A percentile compares a stretch with the other conserved stretches of the same genome.
Conservation (phyloP, 139 green algal species). For the Eudorina sp. region DNA sequence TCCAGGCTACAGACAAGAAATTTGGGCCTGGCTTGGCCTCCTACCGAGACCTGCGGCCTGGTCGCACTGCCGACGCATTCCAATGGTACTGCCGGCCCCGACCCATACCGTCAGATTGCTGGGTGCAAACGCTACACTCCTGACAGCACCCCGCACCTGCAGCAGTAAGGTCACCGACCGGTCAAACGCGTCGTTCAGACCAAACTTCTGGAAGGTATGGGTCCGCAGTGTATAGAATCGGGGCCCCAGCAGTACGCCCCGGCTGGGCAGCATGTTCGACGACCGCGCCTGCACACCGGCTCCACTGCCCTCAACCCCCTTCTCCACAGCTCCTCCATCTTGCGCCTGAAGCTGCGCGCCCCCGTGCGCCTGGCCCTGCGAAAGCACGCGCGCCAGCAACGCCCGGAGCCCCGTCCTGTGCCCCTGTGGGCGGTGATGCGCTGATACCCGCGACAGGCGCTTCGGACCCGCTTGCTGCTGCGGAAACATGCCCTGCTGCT, state of each 20-base stretch:
- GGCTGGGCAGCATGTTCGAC: background rate
- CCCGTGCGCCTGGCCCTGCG: background rate
- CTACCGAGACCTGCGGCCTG: too few species aligned
- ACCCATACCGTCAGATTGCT: too few species aligned
- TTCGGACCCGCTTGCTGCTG: too few species aligned
- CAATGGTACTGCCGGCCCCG: too few species aligned
- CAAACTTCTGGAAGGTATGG: slow-evolving; percentile 66
- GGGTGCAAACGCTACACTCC: too few species aligned
- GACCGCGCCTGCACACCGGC: background rate
- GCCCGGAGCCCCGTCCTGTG: background rate
- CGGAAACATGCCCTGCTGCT: too few species aligned
- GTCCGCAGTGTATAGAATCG: slow-evolving; percentile 36
- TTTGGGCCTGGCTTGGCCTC: too few species aligned
- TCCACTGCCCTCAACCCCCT: background rate
- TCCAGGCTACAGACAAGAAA: too few species aligned
- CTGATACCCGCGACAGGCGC: too few species aligned
- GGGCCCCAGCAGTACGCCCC: background rate
- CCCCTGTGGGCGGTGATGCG: background rate
- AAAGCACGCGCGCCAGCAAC: background rate
- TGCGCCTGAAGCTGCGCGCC: too few species aligned
- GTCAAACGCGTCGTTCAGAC: slow-evolving; percentile 88
- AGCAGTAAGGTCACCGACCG: slow-evolving; percentile 73
- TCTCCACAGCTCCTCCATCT: background rate
- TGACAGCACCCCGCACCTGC: slow-evolving; percentile 6
- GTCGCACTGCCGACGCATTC: too few species aligned